These are phyloP conservation scores for Debaryomyces coudertii DNA, from an alignment of 1,139 yeast species.

Conservation along the genomic window DNA sequence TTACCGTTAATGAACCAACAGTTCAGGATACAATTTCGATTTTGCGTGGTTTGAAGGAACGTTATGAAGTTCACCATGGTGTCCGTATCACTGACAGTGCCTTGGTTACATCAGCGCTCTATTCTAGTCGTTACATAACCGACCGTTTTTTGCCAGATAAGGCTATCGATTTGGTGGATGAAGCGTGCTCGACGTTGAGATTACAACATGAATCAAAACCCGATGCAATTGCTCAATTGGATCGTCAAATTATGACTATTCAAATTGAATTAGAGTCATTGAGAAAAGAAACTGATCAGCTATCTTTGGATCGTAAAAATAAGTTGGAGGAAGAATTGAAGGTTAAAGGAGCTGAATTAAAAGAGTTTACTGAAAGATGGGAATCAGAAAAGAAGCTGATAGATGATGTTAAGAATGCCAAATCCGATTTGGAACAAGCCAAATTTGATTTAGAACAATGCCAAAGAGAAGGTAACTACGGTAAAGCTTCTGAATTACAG, in stretches of 20 bases:
- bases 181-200: constrained; percentile 92
- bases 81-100: constrained; percentile 95
- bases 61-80: constrained; percentile 97
- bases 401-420: constrained; percentile 75
- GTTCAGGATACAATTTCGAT: constrained; percentile 92
- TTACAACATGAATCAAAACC: constrained; percentile 97
- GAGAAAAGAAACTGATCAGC: constrained; percentile 86
- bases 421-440: constrained; percentile 82
- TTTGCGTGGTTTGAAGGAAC: constrained; percentile 88
- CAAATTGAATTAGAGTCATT: constrained; percentile 93
- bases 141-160: constrained; percentile 93
- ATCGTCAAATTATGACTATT: constrained; percentile 88
- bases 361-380: constrained; percentile 80
- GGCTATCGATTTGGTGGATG: constrained; percentile 95
- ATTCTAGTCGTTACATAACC: constrained; percentile 87
- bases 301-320: constrained; percentile 72
- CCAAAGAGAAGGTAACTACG: constrained; percentile 85
- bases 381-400: constrained; percentile 76
- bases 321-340: constrained; percentile 68
- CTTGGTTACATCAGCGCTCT: constrained; percentile 88
- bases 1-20: constrained; percentile 83
- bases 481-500: constrained; percentile 84
- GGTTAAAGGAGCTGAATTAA: constrained; percentile 63
- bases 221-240: constrained; percentile 87
- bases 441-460: constrained; percentile 78